These are phyloP conservation scores for Chalciporus piperatus DNA, from an alignment of 768 basidiomycete genomes.

Conservation along the genomic window DNA sequence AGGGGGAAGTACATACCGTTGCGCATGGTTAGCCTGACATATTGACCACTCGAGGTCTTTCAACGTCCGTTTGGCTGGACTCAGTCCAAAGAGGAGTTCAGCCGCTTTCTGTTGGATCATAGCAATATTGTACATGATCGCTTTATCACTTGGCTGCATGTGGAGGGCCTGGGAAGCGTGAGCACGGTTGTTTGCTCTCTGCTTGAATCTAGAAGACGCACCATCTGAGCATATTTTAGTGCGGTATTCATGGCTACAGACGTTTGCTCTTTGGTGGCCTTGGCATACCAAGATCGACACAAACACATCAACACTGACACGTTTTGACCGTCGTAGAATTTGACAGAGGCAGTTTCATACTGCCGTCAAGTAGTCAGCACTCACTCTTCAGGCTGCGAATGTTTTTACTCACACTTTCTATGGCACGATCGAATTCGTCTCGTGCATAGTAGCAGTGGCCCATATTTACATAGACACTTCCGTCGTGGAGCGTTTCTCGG, in stretches of 20 bases:
- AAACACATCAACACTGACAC: slow-evolving; percentile 78
- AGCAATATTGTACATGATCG: slow-evolving; percentile 91
- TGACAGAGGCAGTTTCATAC: slow-evolving; percentile 90
- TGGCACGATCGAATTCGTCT: slow-evolving; percentile 94
- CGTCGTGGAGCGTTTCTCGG: slow-evolving; percentile 77
- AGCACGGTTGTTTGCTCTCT: slow-evolving; percentile 1
- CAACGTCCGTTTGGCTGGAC: slow-evolving; percentile 72
- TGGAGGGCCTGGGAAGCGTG: slow-evolving; percentile 64
- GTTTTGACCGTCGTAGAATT: slow-evolving; percentile 73
- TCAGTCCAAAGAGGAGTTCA: slow-evolving; percentile 78
- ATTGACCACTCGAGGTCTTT: slow-evolving; percentile 77
- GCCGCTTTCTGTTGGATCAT: slow-evolving; percentile 98
- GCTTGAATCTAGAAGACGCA: slow-evolving; percentile 22
- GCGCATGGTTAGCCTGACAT: slow-evolving; percentile 79
- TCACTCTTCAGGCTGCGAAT: too few relatives aligned
- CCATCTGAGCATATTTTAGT: slow-evolving; percentile 77
- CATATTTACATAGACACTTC: slow-evolving; percentile 92
- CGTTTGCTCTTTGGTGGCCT: slow-evolving; percentile 87
- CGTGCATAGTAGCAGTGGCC: slow-evolving; percentile 92
- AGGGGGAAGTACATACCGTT: slow-evolving; percentile 55
- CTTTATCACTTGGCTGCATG: slow-evolving; percentile 84
- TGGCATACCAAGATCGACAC: slow-evolving; percentile 91
- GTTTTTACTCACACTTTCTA: slow-evolving; percentile 74
- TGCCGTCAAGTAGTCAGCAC: slow-evolving; percentile 27
- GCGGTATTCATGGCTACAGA: slow-evolving; percentile 82